Conservation (phyloP, 169 alveolate genomes). For the Plasmodium reichenowi region DNA sequence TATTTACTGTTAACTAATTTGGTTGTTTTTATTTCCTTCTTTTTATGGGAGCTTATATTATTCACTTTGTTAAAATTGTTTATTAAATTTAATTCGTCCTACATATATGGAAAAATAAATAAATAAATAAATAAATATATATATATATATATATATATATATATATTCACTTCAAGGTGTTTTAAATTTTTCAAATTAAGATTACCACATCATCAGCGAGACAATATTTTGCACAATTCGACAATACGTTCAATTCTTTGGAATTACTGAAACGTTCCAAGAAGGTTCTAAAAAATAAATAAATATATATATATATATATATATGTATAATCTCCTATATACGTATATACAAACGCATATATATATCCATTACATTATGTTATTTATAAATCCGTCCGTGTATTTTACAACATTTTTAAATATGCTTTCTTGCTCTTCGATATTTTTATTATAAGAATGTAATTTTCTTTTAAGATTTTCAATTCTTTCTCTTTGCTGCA, state of each 20-base stretch:
- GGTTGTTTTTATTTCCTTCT: slow-evolving; percentile 13
- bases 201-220: slow-evolving; percentile 46
- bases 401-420: slow-evolving; percentile 34
- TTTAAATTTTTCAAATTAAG: no score
- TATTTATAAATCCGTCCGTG: slow-evolving; percentile 50
- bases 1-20: slow-evolving; percentile 36
- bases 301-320: neutral
- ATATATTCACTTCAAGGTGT: no score
- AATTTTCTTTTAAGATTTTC: slow-evolving; percentile 45
- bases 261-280: slow-evolving; percentile 38
- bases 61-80: slow-evolving; percentile 3
- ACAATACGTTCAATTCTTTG: slow-evolving; percentile 11
- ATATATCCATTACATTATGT: slow-evolving; percentile 36
- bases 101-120: neutral
- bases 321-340: neutral
- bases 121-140: no score
- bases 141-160: no score
- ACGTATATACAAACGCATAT: neutral
- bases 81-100: slow-evolving; percentile 20
- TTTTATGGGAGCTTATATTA: slow-evolving; percentile 1
- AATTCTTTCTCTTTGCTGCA: slow-evolving; percentile 70
- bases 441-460: slow-evolving; percentile 45
- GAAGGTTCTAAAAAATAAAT: slow-evolving; percentile 26
- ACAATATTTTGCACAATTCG: slow-evolving; percentile 40
- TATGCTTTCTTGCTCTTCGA: slow-evolving; percentile 53